These are phyloP conservation scores for Globisporangium abappressorium DNA, from an alignment of 352 stramenopile genomes.

Conservation along the genomic window DNA sequence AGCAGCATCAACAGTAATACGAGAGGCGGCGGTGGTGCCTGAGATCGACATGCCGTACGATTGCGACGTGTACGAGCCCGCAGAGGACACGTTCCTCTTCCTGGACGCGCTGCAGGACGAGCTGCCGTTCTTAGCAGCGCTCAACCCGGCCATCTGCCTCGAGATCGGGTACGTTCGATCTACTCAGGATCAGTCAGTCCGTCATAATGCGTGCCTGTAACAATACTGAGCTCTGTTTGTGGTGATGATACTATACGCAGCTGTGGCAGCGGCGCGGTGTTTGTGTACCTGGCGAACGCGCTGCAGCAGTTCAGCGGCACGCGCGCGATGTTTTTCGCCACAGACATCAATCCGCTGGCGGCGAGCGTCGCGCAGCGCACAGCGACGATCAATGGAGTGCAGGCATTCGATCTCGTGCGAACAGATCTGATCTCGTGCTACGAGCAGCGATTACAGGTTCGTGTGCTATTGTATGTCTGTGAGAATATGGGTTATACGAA, in stretches of 20 bases:
- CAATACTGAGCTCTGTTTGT: too few species aligned
- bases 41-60: conserved; percentile 77
- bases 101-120: conserved; percentile 94
- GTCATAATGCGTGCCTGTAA: too few species aligned
- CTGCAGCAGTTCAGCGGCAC: conserved; percentile 52
- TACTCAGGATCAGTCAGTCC: too few species aligned
- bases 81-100: conserved; percentile 97
- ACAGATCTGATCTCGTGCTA: conserved; percentile 84
- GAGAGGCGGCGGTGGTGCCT: conserved; percentile 35
- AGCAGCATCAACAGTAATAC: not conserved
- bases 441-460: conserved; percentile 51
- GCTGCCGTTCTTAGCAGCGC: conserved; percentile 42
- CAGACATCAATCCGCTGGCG: conserved; percentile 94
- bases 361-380: conserved; percentile 80
- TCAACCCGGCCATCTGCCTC: conserved; percentile 77
- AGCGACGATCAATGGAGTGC: conserved; percentile 76
- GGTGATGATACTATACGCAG: conserved; percentile 17
- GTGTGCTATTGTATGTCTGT: conserved; percentile 1
- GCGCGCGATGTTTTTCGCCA: conserved; percentile 68
- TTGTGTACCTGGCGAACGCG: conserved; percentile 77
- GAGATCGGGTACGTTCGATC: conserved; percentile 75
- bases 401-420: conserved; percentile 70
- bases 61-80: conserved; percentile 95
- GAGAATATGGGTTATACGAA: too few species aligned
- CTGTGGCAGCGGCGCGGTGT: conserved; percentile 60